phyloP scores from a whole-genome alignment of 805 yeast species.

The Nakazawaea wickerhamii region DNA sequence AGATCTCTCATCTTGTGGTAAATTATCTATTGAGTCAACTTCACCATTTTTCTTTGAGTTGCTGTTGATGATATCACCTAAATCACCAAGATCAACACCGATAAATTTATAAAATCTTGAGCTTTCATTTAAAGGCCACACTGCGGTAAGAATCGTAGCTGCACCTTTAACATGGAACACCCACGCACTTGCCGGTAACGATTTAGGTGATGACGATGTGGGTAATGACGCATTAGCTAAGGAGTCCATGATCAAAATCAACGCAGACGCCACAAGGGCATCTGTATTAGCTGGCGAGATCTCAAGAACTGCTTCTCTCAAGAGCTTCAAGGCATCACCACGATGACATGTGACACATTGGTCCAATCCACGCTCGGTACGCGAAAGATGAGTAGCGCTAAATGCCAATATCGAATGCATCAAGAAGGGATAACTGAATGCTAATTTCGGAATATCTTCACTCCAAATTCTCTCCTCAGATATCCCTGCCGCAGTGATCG shows the following conservation, averaged over 20 bases:
- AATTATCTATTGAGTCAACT: not conserved
- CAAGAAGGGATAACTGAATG: slow-evolving; percentile 81
- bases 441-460: slow-evolving; percentile 79
- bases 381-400: slow-evolving; percentile 84
- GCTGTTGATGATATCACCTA: slow-evolving; percentile 61
- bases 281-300: slow-evolving; percentile 84
- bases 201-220: slow-evolving; percentile 41
- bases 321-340: slow-evolving; percentile 74
- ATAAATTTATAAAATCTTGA: slow-evolving; percentile 65
- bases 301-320: slow-evolving; percentile 81
- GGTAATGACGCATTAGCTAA: slow-evolving; percentile 83
- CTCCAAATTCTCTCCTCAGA: slow-evolving; percentile 85
- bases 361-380: slow-evolving; percentile 71
- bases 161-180: slow-evolving; percentile 96
- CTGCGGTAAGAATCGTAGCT: slow-evolving; percentile 90
- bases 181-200: slow-evolving; percentile 93
- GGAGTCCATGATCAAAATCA: slow-evolving; percentile 87
- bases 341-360: slow-evolving; percentile 82
- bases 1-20: slow-evolving; percentile 16
- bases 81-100: slow-evolving; percentile 84
- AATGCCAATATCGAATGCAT: slow-evolving; percentile 92
- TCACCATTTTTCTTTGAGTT: not conserved
- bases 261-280: slow-evolving; percentile 88
- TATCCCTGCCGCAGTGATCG: slow-evolving; percentile 88
- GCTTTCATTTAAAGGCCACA: slow-evolving; percentile 80